Conservation (phyloP, 164 flowering plant species). For the Warburgia ugandensis region DNA sequence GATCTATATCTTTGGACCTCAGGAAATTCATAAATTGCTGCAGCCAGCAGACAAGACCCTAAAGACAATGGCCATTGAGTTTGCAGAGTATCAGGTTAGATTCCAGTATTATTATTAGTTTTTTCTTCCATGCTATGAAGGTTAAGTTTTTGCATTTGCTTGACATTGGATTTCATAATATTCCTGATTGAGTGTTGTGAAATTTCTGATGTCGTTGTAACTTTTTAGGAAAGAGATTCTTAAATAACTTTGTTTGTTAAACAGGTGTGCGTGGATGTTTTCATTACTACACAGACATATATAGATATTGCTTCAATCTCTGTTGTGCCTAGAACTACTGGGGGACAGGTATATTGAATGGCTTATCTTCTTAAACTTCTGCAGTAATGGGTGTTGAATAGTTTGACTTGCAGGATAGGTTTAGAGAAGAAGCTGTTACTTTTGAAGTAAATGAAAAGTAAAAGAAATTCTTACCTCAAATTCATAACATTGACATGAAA, state of each 20-base stretch:
- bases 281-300: constrained; percentile 78
- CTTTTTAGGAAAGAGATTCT: not conserved
- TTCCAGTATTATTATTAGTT: constrained; percentile 1
- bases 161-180: not conserved
- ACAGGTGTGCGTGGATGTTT: constrained; percentile 94
- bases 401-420: no score
- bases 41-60: constrained; percentile 90
- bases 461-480: no score
- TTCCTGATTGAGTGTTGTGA: no score
- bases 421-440: no score
- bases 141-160: no score
- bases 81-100: constrained; percentile 94
- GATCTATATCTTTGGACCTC: constrained; percentile 9
- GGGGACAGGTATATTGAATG: constrained; percentile 72
- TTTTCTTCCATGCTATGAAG: not conserved
- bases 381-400: no score
- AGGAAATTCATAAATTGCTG: constrained; percentile 90
- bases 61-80: constrained; percentile 89
- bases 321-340: constrained; percentile 91
- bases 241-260: constrained; percentile 10
- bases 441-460: no score
- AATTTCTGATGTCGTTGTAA: not conserved
- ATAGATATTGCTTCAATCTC: constrained; percentile 90
- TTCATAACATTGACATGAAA: no score
- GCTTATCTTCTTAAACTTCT: constrained; percentile 5